Conservation (phyloP, 2,329 filamentous ascomycete species). For the Fusarium floridanum region DNA sequence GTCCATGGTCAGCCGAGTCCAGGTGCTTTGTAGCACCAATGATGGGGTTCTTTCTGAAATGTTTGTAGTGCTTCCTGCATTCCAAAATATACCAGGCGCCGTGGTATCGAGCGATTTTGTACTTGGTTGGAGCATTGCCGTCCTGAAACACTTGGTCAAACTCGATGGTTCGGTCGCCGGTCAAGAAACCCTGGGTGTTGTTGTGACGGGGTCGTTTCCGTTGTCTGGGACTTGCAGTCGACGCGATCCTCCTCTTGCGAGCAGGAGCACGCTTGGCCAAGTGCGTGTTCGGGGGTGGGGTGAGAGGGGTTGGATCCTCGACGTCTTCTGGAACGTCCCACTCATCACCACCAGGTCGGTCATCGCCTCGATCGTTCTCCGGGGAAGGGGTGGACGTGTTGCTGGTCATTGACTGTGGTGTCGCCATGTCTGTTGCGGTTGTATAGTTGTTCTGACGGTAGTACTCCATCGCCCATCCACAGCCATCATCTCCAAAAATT, state of each 20-base stretch:
- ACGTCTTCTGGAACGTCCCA: neutral
- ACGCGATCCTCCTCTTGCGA: neutral
- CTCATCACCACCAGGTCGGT: neutral
- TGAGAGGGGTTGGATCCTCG: neutral
- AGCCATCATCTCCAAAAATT: neutral
- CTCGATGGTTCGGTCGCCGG: neutral
- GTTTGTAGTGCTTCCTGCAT: neutral
- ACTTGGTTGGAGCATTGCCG: constrained; percentile 8
- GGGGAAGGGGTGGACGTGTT: neutral
- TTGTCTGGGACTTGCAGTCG: neutral
- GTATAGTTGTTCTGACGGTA: neutral
- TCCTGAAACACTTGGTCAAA: constrained; percentile 14
- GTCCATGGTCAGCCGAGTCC: neutral
- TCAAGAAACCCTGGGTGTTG: neutral
- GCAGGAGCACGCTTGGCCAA: neutral
- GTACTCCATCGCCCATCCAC: neutral
- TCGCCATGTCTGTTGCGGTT: neutral
- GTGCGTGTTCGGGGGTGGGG: neutral
- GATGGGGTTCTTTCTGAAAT: constrained; percentile 5
- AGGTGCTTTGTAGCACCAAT: constrained; percentile 11
- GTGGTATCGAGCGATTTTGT: constrained; percentile 1
- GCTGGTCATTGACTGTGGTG: neutral
- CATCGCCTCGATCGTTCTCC: neutral
- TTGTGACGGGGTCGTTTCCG: neutral
- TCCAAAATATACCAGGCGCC: constrained; percentile 16